Evolutionary conservation across 176 grass and related monocot genomes (phyloP), one percentile per base, ranked within the genome.

Genomic region (Avena eriantha): DNA sequence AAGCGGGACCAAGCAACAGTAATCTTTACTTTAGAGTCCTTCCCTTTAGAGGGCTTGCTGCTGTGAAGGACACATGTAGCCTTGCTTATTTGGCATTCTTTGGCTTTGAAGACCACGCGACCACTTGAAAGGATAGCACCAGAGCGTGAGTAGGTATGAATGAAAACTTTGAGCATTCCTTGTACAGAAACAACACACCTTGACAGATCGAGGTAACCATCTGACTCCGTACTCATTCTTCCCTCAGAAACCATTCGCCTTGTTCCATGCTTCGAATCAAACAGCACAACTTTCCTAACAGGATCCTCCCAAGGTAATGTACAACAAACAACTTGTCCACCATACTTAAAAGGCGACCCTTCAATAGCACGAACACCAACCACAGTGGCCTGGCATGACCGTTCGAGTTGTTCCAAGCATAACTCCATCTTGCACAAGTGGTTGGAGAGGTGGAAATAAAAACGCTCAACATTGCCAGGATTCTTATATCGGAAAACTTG

Each of bases 151-250:
- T 74, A 74, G 71, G 71, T 26, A 23, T 49, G 22, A 3, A 74
- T 17, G 69, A 73, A 73, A 47, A 73, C 6, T 73, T 73, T 73
- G 69, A 74, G 71, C 43, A 46, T 48, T 49, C 71, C 71, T 74
- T 15, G 43, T 17, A 74, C 71, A 48, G 71, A 74, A 23, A 74
- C n/a, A 49, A 74, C 71, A 15, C 13, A 11, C 43, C 22, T 74
- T 15, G 13, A 74, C 45, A 74, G 71, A 49, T 13, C 5, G 22
- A 74, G 71, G 71, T 49, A 74, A 26, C 45, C 13, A 16, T 74
- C 71, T 49, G 71, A 74, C 22, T 49, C 71, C n/a, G 5, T 49
- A 26, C 5, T 24, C n/a, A 49, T 26, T 49, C n/a, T 26, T 73
- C 12, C 69, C 45, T 47, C 41, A 45, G 39, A 3, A 23, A 7